Conservation (phyloP, 176 grass and related monocot species). For the Neostapfia colusana region DNA sequence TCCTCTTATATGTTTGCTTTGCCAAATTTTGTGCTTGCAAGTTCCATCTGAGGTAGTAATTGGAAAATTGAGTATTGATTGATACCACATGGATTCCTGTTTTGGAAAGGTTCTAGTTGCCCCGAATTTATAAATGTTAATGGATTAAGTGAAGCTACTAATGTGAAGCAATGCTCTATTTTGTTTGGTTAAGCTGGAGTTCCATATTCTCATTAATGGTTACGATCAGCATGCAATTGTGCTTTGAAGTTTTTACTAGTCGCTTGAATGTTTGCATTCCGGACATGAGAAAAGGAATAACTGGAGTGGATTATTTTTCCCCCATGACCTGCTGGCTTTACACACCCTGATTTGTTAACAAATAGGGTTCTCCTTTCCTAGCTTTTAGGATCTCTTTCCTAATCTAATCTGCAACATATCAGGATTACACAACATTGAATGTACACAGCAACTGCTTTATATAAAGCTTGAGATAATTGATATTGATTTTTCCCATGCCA, state of each 20-base stretch:
- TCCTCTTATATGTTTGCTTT: neutral
- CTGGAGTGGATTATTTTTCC: too few relatives aligned
- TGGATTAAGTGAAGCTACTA: neutral
- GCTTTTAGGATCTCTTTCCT: too few relatives aligned
- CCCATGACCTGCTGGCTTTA: too few relatives aligned
- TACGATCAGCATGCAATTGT: too few relatives aligned
- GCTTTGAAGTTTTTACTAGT: too few relatives aligned
- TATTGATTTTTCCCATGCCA: neutral
- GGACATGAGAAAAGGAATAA: too few relatives aligned
- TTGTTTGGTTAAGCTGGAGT: neutral
- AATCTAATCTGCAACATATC: too few relatives aligned
- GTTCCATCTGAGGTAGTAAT: neutral
- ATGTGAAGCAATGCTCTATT: slow-evolving; percentile 3
- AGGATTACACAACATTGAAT: too few relatives aligned
- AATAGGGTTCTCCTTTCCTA: too few relatives aligned
- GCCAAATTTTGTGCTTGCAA: neutral
- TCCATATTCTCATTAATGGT: neutral
- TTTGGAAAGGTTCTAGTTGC: neutral
- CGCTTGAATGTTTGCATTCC: too few relatives aligned
- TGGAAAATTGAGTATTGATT: neutral
- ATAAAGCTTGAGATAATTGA: neutral
- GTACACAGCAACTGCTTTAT: too few relatives aligned
- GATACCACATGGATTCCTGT: neutral
- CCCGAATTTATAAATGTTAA: neutral
- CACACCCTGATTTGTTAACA: too few relatives aligned